These are phyloP conservation scores for Lotus japonicus DNA, from an alignment of 306 rosid species.

Conservation along the genomic window DNA sequence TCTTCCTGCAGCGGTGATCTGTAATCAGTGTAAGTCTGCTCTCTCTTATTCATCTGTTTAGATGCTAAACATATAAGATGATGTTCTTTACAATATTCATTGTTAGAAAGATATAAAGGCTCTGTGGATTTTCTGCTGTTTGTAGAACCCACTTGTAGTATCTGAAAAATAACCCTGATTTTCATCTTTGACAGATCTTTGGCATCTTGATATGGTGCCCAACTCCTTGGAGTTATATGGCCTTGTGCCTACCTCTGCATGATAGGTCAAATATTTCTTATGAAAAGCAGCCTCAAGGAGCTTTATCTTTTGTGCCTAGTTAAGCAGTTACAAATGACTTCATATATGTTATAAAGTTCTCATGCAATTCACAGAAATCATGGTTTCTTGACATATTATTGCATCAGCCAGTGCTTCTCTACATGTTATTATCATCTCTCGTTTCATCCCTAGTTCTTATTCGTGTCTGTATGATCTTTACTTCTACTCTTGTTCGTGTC, in stretches of 20 bases:
- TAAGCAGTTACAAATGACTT: not conserved
- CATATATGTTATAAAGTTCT: conserved; percentile 1
- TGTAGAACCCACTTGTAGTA: not conserved
- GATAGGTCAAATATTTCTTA: not conserved
- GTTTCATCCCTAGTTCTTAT: not conserved
- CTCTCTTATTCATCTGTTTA: not conserved
- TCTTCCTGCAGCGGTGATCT: conserved; percentile 12
- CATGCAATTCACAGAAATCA: not conserved
- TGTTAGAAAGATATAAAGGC: not conserved
- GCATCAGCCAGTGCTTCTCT: not conserved
- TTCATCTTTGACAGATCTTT: conserved; percentile 18
- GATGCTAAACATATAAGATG: not conserved
- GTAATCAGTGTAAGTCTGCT: conserved; percentile 19
- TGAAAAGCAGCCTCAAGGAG: not conserved
- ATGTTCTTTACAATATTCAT: not conserved
- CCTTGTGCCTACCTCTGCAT: not conserved
- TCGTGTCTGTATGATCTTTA: not conserved
- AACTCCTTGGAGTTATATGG: not conserved
- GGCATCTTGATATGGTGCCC: conserved; percentile 7
- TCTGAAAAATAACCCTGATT: conserved; percentile 12
- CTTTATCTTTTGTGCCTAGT: not conserved
- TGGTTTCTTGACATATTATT: not conserved
- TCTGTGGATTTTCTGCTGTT: not conserved
- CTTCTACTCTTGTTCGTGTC: not conserved
- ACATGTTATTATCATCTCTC: not conserved